Conservation (phyloP, 441 rosid species). For the Daphne laureola region DNA sequence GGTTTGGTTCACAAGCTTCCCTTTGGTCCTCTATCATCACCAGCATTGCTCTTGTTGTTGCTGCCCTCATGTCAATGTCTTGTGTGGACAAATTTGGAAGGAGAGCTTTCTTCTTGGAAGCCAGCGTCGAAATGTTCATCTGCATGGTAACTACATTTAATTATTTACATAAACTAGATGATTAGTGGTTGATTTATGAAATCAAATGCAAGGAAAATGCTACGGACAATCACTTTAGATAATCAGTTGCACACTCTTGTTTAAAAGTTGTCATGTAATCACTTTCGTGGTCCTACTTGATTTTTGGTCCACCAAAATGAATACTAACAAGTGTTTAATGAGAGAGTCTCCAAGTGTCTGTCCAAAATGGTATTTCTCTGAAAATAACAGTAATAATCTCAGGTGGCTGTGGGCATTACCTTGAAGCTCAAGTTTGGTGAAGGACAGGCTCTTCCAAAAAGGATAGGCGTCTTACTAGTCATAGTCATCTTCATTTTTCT, state of each 20-base stretch:
- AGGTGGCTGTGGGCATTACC: conserved; percentile 55
- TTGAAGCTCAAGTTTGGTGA: conserved; percentile 63
- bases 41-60: conserved; percentile 54
- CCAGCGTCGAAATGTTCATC: conserved; percentile 69
- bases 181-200: too few species aligned
- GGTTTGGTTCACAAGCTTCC: conserved; percentile 63
- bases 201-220: too few species aligned
- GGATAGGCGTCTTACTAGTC: conserved; percentile 50
- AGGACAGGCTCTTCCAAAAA: conserved; percentile 42
- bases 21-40: conserved; percentile 56
- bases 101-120: conserved; percentile 76
- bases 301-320: too few species aligned
- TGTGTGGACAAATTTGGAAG: conserved; percentile 70
- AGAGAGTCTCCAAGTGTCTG: too few species aligned
- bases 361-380: too few species aligned
- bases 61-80: conserved; percentile 56
- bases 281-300: too few species aligned
- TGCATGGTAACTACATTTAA: conserved; percentile 79
- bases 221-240: too few species aligned
- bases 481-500: conserved; percentile 60
- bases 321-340: too few species aligned
- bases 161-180: too few species aligned
- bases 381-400: too few species aligned
- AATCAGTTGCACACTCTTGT: too few species aligned
- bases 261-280: too few species aligned